phyloP scores from a whole-genome alignment of 2,329 filamentous ascomycete species.

The Coleophoma cylindrospora region DNA sequence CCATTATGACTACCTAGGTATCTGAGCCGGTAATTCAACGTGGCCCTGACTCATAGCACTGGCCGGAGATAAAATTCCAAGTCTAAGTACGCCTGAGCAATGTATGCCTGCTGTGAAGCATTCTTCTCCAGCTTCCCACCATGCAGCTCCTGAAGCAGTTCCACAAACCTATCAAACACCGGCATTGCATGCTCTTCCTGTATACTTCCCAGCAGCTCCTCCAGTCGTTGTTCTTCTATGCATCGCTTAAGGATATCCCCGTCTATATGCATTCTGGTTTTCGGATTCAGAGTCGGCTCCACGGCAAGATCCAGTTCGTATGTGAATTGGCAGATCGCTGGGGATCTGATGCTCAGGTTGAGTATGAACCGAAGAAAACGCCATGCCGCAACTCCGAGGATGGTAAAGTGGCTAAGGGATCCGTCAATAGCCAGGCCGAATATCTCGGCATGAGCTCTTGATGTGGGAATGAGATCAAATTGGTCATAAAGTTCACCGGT shows the following conservation, averaged over 20 bases:
- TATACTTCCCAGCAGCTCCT: conserved; percentile 31
- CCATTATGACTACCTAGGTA: too few species aligned
- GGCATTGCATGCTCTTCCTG: conserved; percentile 2
- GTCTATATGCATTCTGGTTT: conserved; percentile 56
- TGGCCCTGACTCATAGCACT: conserved; percentile 32
- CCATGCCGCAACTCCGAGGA: conserved; percentile 60
- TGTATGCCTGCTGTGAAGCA: conserved; percentile 29
- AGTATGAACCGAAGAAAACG: conserved; percentile 69
- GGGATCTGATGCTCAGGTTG: conserved; percentile 52
- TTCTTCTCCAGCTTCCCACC: conserved; percentile 30
- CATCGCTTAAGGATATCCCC: conserved; percentile 59
- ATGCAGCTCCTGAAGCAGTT: conserved; percentile 46
- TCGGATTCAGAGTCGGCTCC: conserved; percentile 36
- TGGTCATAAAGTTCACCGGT: neutral
- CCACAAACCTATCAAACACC: conserved; percentile 33
- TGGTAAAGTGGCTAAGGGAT: conserved; percentile 62
- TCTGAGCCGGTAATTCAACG: too few species aligned
- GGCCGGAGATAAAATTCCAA: conserved; percentile 48
- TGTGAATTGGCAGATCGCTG: conserved; percentile 43
- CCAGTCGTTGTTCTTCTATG: conserved; percentile 39
- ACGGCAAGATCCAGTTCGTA: conserved; percentile 20
- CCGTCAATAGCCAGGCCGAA: conserved; percentile 67
- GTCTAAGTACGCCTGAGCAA: conserved; percentile 47
- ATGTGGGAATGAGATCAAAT: neutral
- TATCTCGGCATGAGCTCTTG: conserved; percentile 34